These are phyloP conservation scores for Blastomyces gilchristii DNA, from an alignment of 2,329 filamentous ascomycete species.

Conservation along the genomic window DNA sequence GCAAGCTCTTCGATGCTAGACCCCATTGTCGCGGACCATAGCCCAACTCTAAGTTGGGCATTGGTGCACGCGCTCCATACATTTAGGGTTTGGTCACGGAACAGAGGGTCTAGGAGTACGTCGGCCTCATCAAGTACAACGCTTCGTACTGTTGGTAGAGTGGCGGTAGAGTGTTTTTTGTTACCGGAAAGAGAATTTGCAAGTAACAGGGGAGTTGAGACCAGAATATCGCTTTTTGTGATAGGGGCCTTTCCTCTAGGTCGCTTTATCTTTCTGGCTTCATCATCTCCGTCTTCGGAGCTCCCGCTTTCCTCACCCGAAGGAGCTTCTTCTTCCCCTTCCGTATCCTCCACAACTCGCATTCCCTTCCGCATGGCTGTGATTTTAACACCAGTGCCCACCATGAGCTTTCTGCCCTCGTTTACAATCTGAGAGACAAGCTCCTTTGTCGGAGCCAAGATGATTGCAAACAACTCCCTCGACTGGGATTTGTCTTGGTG, in stretches of 20 bases:
- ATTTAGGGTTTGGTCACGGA: slow-evolving; percentile 74
- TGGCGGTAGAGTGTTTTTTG: slow-evolving; percentile 34
- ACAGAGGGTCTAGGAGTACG: slow-evolving; percentile 81
- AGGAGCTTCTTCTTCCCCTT: slow-evolving; percentile 32
- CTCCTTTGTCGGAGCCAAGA: slow-evolving; percentile 71
- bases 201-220: slow-evolving; percentile 69
- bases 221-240: slow-evolving; percentile 67
- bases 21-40: slow-evolving; percentile 97
- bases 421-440: slow-evolving; percentile 69
- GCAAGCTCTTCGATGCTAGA: slow-evolving; percentile 79
- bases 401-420: slow-evolving; percentile 72
- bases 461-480: slow-evolving; percentile 55
- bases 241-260: slow-evolving; percentile 36
- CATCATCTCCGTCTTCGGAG: slow-evolving; percentile 25
- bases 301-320: slow-evolving; percentile 31
- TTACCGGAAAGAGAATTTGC: slow-evolving; percentile 58
- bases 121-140: slow-evolving; percentile 90
- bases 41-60: slow-evolving; percentile 58
- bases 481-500: slow-evolving; percentile 40
- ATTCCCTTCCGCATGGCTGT: slow-evolving; percentile 80
- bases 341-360: slow-evolving; percentile 47
- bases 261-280: slow-evolving; percentile 16
- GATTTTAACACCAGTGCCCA: slow-evolving; percentile 67
- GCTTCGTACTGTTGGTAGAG: slow-evolving; percentile 57
- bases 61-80: slow-evolving; percentile 74